Evolutionary conservation across 139 green algal genomes (phyloP), one percentile per base, ranked within the genome.

Genomic region (Chlorella sp.): DNA sequence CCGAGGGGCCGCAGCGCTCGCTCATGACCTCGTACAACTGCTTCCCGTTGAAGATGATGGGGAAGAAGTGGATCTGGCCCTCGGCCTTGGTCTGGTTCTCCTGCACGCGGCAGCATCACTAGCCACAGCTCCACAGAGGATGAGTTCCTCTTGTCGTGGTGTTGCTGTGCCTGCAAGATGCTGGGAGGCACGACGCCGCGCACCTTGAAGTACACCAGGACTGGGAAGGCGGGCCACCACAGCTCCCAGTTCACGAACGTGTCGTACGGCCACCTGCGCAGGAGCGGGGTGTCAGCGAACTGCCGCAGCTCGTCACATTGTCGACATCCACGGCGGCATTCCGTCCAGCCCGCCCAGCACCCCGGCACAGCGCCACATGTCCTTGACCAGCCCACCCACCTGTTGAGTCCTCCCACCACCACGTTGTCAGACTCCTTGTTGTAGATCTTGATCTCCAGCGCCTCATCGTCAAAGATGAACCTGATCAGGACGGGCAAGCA

Each of bases 171-270:
- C n/a, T n/a, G n/a, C n/a, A n/a, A n/a, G n/a, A n/a, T n/a, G n/a
- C n/a, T n/a, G n/a, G 17, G 49, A 59, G 49, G 22, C 10, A 67
- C 27, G 17, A 10, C 35, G n/a, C n/a, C n/a, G 22, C 78, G 3
- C 50, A 92, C 89, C 92, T 98, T 98, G 88, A 97, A 98, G 84
- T 97, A 98, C 0, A 97, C 91, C 22, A 99, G 85, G 17, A 98
- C 80, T 29, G 95, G 95, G 82, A 99, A 98, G 3, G 59, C 74
- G 0, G 95, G 93, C 84, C 86, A 99, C 94, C 94, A 96, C 50
- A 96, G 87, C 88, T 97, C 93, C 93, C 91, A 94, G 80, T 91
- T 92, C 31, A 86, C 78, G 72, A 97, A 96, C 23, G 79, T 86
- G 74, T 90, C 74, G 75, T 93, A 97, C 0, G 71, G 69, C 92